Percentiles rank a stretch among this genome's conserved stretches.
Conservation (phyloP, 139 green algal species). For the Chlamydomonas sphaeroides region DNA sequence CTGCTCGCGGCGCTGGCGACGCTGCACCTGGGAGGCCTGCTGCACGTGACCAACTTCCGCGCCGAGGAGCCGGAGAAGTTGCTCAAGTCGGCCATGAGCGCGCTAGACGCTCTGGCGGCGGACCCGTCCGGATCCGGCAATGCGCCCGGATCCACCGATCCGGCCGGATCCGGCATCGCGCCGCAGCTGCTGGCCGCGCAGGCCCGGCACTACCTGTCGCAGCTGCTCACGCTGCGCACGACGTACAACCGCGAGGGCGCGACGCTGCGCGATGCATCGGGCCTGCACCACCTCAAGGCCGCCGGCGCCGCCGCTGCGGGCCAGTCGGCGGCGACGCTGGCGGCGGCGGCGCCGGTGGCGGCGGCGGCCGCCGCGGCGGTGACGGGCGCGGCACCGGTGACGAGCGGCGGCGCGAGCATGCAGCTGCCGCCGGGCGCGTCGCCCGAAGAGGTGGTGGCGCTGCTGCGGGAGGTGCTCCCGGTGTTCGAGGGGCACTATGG, state of each 20-base stretch:
- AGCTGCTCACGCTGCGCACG: neutral
- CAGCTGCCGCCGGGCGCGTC: neutral
- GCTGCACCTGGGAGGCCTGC: slow-evolving; percentile 17
- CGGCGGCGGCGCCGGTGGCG: neutral
- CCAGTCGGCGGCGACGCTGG: neutral
- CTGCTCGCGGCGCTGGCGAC: neutral
- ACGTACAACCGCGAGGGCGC: neutral
- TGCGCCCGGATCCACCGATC: neutral
- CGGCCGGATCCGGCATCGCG: neutral
- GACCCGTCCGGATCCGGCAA: neutral
- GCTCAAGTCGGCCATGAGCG: neutral
- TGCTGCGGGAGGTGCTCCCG: slow-evolving; percentile 17
- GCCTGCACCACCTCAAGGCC: neutral
- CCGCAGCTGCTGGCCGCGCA: slow-evolving; percentile 23
- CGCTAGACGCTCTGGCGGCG: neutral
- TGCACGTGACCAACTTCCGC: slow-evolving; percentile 7
- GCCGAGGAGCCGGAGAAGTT: slow-evolving; percentile 21
- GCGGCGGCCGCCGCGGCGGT: neutral
- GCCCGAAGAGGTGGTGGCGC: neutral
- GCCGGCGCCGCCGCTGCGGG: neutral
- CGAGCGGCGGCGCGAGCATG: slow-evolving; percentile 10
- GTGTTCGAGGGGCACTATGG: slow-evolving; percentile 9
- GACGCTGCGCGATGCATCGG: neutral
- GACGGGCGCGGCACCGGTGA: too few relatives aligned
- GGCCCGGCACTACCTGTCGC: slow-evolving; percentile 14